Base-by-base conservation (phyloP, 2,329 filamentous ascomycete genomes). In the Alternaria hordeiaustralica region DNA sequence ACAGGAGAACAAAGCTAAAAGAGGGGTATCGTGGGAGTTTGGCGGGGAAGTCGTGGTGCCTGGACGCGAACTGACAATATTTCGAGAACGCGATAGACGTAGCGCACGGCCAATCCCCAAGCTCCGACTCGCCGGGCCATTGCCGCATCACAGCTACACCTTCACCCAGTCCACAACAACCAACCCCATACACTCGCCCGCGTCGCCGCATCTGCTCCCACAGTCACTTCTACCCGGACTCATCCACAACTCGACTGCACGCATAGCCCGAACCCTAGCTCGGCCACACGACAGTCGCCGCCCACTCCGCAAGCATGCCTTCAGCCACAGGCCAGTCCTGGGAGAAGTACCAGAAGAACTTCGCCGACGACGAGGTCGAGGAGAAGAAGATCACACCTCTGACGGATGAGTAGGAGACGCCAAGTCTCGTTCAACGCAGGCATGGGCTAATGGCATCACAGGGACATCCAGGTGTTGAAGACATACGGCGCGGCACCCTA, bases 311-410 rank as follows among this genome's bases (percentile, higher is more conserved):
- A 78, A 85, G 74, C 81, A 88, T 97, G 94, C 94, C 94, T 87
- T 95, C 92, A 85, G 95, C 96, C 83, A 97, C 92, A 77, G 96
- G 96, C 81, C 84, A 87, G 82, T 93, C 89, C 88, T 99, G 96
- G 96, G 96, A 99, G 88, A 98, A 98, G 86, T 98, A 97, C 87
- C 89, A 92, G 85, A 97, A 98, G 88, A 94, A 90, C 79, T 99
- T 93, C 79, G 95, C 91, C 79, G 96, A 99, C 79, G 96, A 99
- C 76, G 96, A 98, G 82, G 87, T 94, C 82, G 94, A 97, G 81
- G 96, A 99, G 88, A 99, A 99, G 91, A 99, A 99, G 89, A 99
- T 99, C 80, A 95, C 94, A 64, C 96, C 96, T 71, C 86, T 99
- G 67, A 92, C 94, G 73, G 96, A 98, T 85, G 96, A 98, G 95